Conservation (phyloP, 202 grass and related monocot species). For the Eragrostis tef region DNA sequence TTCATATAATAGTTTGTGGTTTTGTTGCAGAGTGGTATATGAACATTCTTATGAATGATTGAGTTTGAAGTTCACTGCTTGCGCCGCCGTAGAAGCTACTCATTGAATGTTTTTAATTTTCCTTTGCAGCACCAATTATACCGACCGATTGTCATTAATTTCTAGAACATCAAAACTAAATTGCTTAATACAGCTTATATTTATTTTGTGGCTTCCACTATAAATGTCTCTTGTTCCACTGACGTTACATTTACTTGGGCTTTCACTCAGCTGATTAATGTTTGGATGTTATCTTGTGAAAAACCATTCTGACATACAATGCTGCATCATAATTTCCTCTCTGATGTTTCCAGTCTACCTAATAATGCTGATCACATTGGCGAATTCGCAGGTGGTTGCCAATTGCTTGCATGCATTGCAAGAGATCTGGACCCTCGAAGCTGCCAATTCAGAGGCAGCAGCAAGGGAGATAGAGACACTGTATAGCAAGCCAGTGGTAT, state of each 20-base stretch:
- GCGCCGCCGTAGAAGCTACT: not conserved
- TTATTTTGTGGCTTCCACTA: slow-evolving; percentile 6
- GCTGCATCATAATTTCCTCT: slow-evolving; percentile 90
- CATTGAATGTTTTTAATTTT: not conserved
- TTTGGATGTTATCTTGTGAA: not conserved
- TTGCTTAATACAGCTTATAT: slow-evolving; percentile 7
- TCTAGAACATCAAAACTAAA: slow-evolving; percentile 1
- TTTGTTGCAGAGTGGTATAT: not conserved
- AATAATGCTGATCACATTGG: slow-evolving; percentile 60
- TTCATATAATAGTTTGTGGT: not conserved
- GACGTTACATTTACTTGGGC: not conserved
- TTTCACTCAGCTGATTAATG: slow-evolving; percentile 27
- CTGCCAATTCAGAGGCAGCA: slow-evolving; percentile 82
- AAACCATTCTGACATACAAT: slow-evolving; percentile 27
- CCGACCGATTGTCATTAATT: slow-evolving; percentile 7
- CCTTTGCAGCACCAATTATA: not conserved
- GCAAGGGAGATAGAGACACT: slow-evolving; percentile 86
- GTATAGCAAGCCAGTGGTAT: slow-evolving; percentile 77
- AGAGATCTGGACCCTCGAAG: slow-evolving; percentile 95
- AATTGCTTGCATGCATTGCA: slow-evolving; percentile 89
- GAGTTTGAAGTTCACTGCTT: slow-evolving; percentile 1
- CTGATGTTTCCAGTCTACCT: slow-evolving; percentile 86
- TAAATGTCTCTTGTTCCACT: slow-evolving; percentile 15
- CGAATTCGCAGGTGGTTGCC: slow-evolving; percentile 75
- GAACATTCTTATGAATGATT: not conserved